Conservation (phyloP, 2,329 filamentous ascomycete genomes). For the Colletotrichum sojae region DNA sequence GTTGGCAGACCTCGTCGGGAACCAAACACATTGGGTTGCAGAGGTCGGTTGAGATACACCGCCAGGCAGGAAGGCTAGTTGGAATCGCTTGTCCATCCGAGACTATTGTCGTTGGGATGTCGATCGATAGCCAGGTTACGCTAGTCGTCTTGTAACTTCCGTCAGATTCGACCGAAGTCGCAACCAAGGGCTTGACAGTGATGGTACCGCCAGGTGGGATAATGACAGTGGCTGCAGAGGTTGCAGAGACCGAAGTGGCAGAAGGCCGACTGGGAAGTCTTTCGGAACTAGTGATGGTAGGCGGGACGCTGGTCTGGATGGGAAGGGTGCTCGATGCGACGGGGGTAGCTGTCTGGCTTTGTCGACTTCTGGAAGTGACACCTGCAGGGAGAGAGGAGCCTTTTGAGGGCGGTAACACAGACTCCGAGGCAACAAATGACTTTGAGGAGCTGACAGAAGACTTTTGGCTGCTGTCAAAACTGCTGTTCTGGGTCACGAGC, state of each 20-base stretch:
- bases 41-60: constrained; percentile 26
- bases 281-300: background rate
- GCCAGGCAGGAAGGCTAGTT: constrained; percentile 19
- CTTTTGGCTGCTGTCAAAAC: background rate
- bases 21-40: constrained; percentile 25
- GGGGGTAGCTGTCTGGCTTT: background rate
- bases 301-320: background rate
- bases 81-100: background rate
- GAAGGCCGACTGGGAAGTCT: background rate
- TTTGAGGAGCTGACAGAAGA: background rate
- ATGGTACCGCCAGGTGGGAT: constrained; percentile 16
- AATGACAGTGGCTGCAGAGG: background rate
- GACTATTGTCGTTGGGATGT: constrained; percentile 1
- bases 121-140: constrained; percentile 36
- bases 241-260: background rate
- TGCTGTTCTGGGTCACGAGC: background rate
- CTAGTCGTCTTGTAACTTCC: constrained; percentile 25
- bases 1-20: constrained; percentile 14
- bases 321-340: constrained; percentile 25
- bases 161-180: constrained; percentile 3
- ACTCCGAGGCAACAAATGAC: background rate
- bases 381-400: background rate
- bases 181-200: constrained; percentile 23
- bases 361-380: no score
- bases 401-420: background rate